These are phyloP conservation scores for Chrysopogon serrulatus DNA, from an alignment of 176 grass and related monocot species.

Conservation along the genomic window DNA sequence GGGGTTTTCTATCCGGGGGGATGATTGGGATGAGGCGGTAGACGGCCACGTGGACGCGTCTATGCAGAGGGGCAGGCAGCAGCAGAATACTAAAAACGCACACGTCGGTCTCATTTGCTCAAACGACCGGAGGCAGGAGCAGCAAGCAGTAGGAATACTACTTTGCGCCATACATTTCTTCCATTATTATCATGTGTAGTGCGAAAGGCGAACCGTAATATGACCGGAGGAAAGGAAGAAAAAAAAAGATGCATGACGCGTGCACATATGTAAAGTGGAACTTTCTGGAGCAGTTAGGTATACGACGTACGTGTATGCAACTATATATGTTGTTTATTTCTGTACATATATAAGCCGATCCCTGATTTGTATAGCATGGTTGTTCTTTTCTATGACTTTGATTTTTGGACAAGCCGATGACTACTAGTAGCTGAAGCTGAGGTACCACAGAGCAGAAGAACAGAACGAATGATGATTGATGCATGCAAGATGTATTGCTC, in stretches of 20 bases:
- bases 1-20: neutral
- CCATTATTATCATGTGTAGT: neutral
- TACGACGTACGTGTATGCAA: neutral
- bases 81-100: neutral
- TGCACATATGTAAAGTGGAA: neutral
- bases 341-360: neutral
- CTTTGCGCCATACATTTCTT: neutral
- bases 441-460: no score
- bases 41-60: slow-evolving; percentile 38
- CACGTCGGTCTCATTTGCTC: neutral
- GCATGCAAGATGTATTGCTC: neutral
- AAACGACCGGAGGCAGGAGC: no score
- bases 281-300: slow-evolving; percentile 36
- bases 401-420: neutral
- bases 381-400: neutral
- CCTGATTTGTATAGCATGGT: neutral
- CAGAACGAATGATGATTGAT: neutral
- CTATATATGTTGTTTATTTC: neutral
- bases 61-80: neutral
- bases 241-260: neutral
- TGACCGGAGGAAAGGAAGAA: neutral
- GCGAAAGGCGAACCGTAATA: neutral
- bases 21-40: slow-evolving; percentile 1
- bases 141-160: neutral
- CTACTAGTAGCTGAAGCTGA: no score